Percentiles rank a stretch among this genome's conserved stretches.
Conservation (phyloP, 192 early-diverging fungal species). For the Lobosporangium transversale region DNA sequence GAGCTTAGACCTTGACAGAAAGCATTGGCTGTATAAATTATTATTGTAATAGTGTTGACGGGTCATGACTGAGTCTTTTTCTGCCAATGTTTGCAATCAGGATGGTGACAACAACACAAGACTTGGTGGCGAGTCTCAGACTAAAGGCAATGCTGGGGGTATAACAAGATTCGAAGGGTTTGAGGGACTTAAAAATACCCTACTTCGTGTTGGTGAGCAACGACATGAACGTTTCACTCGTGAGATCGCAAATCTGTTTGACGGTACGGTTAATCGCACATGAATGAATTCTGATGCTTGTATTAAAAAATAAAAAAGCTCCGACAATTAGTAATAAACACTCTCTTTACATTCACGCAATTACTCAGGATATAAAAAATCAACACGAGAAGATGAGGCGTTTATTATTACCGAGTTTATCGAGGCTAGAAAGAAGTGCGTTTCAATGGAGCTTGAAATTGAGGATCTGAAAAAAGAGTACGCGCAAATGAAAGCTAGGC, state of each 20-base stretch:
- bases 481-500: background rate
- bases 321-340: too few relatives aligned
- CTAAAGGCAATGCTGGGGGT: too few relatives aligned
- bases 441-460: background rate
- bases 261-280: background rate
- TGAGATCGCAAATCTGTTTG: background rate
- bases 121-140: too few relatives aligned
- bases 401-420: background rate
- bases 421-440: background rate
- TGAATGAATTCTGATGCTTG: too few relatives aligned
- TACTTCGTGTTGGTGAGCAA: background rate
- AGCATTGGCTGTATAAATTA: too few relatives aligned
- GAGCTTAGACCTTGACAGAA: too few relatives aligned
- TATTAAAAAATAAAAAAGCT: background rate
- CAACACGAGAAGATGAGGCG: background rate
- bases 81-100: too few relatives aligned
- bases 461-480: background rate
- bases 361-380: background rate
- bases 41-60: too few relatives aligned
- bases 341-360: too few relatives aligned
- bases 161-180: too few relatives aligned
- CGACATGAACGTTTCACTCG: background rate
- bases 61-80: too few relatives aligned
- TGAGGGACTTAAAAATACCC: background rate
- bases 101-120: too few relatives aligned